Conservation (phyloP, 2,329 filamentous ascomycete species). For the Verticillium longisporum region DNA sequence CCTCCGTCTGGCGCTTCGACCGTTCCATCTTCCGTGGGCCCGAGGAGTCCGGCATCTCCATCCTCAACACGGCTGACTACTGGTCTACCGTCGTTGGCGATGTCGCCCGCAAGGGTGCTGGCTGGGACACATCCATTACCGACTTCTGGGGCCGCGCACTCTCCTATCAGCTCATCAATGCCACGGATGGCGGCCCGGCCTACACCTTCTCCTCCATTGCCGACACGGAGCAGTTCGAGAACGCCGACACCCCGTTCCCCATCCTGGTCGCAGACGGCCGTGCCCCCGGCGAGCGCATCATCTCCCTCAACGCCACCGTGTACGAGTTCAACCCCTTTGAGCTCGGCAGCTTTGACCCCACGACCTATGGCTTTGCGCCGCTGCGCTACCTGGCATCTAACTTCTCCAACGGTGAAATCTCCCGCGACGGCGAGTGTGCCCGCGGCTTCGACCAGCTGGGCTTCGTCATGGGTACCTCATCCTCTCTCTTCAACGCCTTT, state of each 20-base stretch:
- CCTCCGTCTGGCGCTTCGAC: conserved; percentile 32
- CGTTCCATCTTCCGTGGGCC: conserved; percentile 34
- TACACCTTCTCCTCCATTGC: conserved; percentile 74
- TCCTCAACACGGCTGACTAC: conserved; percentile 23
- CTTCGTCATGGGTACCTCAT: conserved; percentile 77
- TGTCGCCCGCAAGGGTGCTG: conserved; percentile 29
- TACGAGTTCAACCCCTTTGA: conserved; percentile 63
- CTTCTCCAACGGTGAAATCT: conserved; percentile 41
- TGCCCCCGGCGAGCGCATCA: conserved; percentile 32
- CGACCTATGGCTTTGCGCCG: conserved; percentile 52
- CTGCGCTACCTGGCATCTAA: conserved; percentile 54
- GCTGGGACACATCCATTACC: conserved; percentile 60
- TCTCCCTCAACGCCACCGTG: conserved; percentile 50
- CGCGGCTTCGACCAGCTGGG: conserved; percentile 72
- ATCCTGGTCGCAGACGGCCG: conserved; percentile 43
- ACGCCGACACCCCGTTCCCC: conserved; percentile 38
- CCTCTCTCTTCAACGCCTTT: conserved; percentile 75
- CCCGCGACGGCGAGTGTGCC: conserved; percentile 37
- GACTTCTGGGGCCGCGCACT: conserved; percentile 81
- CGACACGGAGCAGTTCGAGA: conserved; percentile 30
- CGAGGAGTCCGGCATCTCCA: conserved; percentile 23
- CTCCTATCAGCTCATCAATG: conserved; percentile 76
- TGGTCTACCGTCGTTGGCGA: conserved; percentile 27
- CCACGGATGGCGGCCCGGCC: conserved; percentile 61
- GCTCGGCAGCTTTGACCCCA: conserved; percentile 57